These are phyloP conservation scores for Plasmodium relictum DNA, from an alignment of 169 alveolate species.

Conservation along the genomic window DNA sequence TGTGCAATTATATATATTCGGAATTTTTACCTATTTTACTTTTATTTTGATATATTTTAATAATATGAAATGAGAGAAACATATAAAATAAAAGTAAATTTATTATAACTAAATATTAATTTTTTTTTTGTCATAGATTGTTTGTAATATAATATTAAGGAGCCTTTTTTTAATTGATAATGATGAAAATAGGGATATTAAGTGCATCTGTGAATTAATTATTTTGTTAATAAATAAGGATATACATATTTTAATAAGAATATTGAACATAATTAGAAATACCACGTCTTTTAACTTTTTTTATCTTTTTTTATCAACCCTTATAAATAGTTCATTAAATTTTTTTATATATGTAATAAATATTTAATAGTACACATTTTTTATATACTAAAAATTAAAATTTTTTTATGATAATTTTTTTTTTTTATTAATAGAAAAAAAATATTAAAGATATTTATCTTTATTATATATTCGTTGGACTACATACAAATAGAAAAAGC, in stretches of 20 bases:
- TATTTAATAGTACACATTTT: background rate
- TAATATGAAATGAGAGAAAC: background rate
- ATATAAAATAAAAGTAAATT: background rate
- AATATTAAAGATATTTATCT: slow-evolving; percentile 61
- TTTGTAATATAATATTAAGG: slow-evolving; percentile 58
- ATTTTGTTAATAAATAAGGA: slow-evolving; percentile 60
- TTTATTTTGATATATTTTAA: background rate
- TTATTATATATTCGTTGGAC: slow-evolving; percentile 59
- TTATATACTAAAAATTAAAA: too few species aligned
- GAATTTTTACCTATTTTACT: too few species aligned
- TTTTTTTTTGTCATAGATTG: slow-evolving; percentile 32
- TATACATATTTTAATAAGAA: slow-evolving; percentile 25
- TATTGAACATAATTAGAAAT: slow-evolving; percentile 40
- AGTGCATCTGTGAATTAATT: slow-evolving; percentile 62
- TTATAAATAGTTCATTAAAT: slow-evolving; percentile 9
- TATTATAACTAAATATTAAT: too few species aligned
- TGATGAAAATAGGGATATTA: slow-evolving; percentile 28
- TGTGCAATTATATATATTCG: background rate
- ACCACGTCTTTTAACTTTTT: slow-evolving; percentile 52
- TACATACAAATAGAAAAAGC: slow-evolving; percentile 43
- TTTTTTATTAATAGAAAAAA: slow-evolving; percentile 24
- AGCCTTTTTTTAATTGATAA: slow-evolving; percentile 35
- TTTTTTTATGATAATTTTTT: too few species aligned
- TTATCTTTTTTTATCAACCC: slow-evolving; percentile 57
- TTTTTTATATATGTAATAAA: slow-evolving; percentile 36